Evolutionary conservation across 768 basidiomycete genomes (phyloP).

Genomic region (Chalciporus chontae): DNA sequence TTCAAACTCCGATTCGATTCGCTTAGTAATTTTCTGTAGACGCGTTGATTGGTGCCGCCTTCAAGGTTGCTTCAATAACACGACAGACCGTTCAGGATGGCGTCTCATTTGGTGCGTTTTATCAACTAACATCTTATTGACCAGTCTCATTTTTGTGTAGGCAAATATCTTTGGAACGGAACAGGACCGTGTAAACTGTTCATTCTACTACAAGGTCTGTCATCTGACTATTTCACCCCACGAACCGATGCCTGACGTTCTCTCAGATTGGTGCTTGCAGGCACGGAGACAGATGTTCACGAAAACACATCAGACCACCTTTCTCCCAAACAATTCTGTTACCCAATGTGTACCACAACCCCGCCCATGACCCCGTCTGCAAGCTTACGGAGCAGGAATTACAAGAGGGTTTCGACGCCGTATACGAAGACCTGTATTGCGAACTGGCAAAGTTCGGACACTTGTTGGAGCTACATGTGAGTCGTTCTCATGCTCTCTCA

Average conservation of each 20-base stretch:
- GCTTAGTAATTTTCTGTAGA: conserved; percentile 13
- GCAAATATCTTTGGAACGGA: conserved; percentile 96
- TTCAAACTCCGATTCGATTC: conserved; percentile 25
- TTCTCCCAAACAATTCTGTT: conserved; percentile 96
- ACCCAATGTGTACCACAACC: conserved; percentile 98
- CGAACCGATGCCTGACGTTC: conserved; percentile 5
- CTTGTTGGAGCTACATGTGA: conserved; percentile 89
- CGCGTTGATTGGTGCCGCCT: not conserved
- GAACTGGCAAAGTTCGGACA: conserved; percentile 95
- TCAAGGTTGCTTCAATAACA: not conserved
- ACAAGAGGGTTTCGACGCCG: conserved; percentile 88
- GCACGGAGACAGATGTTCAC: conserved; percentile 96
- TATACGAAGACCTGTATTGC: conserved; percentile 94
- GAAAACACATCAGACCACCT: conserved; percentile 97
- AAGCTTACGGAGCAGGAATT: conserved; percentile 84
- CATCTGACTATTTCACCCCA: not conserved
- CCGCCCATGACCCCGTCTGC: conserved; percentile 88
- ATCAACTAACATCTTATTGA: not conserved
- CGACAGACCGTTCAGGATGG: conserved; percentile 32
- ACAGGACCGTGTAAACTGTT: conserved; percentile 96
- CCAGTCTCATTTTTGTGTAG: conserved; percentile 34
- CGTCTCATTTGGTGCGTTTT: conserved; percentile 70
- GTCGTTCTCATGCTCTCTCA: conserved; percentile 23
- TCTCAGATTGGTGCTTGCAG: conserved; percentile 93
- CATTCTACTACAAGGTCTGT: conserved; percentile 94